These are phyloP conservation scores for Arthroderma sp. DNA, from an alignment of 2,329 filamentous ascomycete genomes.

Conservation along the genomic window DNA sequence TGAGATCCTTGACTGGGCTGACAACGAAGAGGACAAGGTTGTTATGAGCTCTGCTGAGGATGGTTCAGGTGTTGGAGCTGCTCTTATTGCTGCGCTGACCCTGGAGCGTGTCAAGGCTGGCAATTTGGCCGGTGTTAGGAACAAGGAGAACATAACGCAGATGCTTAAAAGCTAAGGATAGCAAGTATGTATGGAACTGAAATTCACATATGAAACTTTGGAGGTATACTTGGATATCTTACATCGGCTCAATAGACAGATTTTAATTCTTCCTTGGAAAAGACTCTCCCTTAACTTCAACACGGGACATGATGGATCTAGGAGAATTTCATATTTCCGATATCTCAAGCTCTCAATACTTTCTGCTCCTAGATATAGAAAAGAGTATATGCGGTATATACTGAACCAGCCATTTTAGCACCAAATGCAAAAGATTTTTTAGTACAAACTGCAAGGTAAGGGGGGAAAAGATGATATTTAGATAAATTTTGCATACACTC, in stretches of 20 bases:
- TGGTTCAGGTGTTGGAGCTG: conserved; percentile 91
- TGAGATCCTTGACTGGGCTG: conserved; percentile 91
- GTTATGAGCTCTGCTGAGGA: conserved; percentile 86
- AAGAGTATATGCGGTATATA: too few species aligned
- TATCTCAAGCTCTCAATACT: neutral
- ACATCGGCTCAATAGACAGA: neutral
- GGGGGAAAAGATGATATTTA: too few species aligned
- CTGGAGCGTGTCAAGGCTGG: conserved; percentile 51
- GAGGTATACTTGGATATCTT: neutral
- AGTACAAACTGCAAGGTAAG: too few species aligned
- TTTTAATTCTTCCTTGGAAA: neutral
- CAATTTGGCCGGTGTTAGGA: conserved; percentile 46
- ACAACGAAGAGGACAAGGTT: conserved; percentile 73
- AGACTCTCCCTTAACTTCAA: neutral
- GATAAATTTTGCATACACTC: too few species aligned
- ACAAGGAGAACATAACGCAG: conserved; percentile 29
- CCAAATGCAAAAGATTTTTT: too few species aligned
- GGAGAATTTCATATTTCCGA: neutral
- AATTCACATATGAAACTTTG: neutral
- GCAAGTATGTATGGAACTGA: neutral
- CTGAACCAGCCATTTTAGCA: neutral
- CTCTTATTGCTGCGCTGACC: conserved; percentile 70
- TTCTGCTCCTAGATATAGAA: too few species aligned
- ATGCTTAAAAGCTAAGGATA: conserved; percentile 5
- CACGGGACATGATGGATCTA: neutral